Evolutionary conservation across 164 flowering plant genomes (phyloP).

Genomic region (Dillenia turbinata): DNA sequence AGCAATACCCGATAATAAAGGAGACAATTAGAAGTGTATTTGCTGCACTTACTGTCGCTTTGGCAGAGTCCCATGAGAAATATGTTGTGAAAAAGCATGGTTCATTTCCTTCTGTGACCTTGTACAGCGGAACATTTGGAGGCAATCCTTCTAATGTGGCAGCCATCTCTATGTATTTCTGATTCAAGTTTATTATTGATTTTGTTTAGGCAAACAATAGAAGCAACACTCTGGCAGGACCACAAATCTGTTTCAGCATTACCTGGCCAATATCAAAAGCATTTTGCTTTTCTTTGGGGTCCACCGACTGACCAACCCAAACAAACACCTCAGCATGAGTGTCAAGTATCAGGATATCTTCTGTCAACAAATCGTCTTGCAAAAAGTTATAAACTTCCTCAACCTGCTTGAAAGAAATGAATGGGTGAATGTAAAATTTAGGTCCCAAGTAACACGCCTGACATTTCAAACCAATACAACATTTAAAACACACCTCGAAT

Average conservation of each 20-base stretch:
- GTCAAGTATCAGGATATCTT: slow-evolving; percentile 89
- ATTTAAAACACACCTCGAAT: slow-evolving; percentile 63
- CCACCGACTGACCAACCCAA: slow-evolving; percentile 94
- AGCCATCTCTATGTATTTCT: slow-evolving; percentile 87
- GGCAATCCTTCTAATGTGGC: slow-evolving; percentile 73
- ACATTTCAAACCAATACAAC: not conserved
- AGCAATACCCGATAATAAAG: slow-evolving; percentile 2
- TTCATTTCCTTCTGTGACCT: slow-evolving; percentile 95
- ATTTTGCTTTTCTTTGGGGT: slow-evolving; percentile 78
- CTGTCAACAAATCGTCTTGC: slow-evolving; percentile 96
- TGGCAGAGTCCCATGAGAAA: slow-evolving; percentile 91
- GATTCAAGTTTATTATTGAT: slow-evolving; percentile 12
- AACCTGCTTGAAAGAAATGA: slow-evolving; percentile 38
- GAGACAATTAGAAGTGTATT: slow-evolving; percentile 1
- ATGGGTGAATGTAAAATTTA: not conserved
- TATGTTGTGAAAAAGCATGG: slow-evolving; percentile 93
- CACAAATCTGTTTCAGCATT: slow-evolving; percentile 3
- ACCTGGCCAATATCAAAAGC: slow-evolving; percentile 96
- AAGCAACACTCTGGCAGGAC: too few species aligned
- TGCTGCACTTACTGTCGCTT: slow-evolving; percentile 70
- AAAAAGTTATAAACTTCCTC: slow-evolving; percentile 87
- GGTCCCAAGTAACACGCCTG: not conserved
- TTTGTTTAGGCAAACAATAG: too few species aligned
- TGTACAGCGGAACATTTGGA: slow-evolving; percentile 78
- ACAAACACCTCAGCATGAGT: slow-evolving; percentile 96